phyloP scores from a whole-genome alignment of 345 rosid species.

The Eucalyptus tenuipes region DNA sequence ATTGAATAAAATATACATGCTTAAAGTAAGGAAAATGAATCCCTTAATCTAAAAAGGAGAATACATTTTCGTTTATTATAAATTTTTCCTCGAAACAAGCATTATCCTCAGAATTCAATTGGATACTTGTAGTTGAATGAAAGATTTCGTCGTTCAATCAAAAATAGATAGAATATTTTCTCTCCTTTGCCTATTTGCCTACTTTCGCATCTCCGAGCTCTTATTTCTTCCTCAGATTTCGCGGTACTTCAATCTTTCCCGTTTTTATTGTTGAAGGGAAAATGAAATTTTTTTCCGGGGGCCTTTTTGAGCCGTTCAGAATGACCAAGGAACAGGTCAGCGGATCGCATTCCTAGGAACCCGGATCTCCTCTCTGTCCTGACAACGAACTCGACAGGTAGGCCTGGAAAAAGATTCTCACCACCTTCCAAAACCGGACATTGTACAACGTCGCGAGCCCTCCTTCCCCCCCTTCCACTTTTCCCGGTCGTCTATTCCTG shows the following conservation, averaged over 20 bases:
- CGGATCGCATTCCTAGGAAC: not conserved
- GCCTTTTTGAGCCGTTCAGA: not conserved
- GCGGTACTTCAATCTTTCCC: not conserved
- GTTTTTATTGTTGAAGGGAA: not conserved
- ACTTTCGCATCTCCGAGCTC: not conserved
- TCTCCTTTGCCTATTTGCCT: not conserved
- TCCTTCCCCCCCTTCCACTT: not conserved
- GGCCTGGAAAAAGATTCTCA: not conserved
- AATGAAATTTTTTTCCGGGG: not conserved
- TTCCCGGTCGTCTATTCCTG: not conserved
- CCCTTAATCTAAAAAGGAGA: not conserved
- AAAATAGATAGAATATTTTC: not conserved
- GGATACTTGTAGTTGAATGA: not conserved
- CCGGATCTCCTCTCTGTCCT: not conserved
- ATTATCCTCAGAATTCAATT: not conserved
- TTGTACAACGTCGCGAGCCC: not conserved
- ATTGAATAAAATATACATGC: not conserved
- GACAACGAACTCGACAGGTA: not conserved
- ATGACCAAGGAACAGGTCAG: not conserved
- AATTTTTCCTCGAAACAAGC: not conserved
- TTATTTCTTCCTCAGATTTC: not conserved
- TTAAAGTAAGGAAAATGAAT: not conserved
- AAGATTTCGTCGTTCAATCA: not conserved
- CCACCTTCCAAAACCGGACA: not conserved
- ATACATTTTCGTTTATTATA: not conserved